Percentiles rank a stretch among this genome's conserved stretches.
These are phyloP conservation scores for Geum urbanum DNA, from an alignment of 306 rosid species.

Conservation along the genomic window DNA sequence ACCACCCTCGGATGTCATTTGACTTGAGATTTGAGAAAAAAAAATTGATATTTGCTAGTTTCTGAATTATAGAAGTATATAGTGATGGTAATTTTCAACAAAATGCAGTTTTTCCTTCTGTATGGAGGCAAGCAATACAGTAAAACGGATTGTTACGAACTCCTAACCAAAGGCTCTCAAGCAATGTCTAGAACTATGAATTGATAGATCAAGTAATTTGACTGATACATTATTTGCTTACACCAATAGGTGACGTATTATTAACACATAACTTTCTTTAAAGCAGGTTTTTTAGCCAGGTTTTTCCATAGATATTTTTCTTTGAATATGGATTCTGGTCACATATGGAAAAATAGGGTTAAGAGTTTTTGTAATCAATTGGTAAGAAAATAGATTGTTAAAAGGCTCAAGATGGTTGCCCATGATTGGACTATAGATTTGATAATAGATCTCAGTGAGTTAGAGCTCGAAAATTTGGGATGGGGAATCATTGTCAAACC, in stretches of 20 bases:
- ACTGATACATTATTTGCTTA: not conserved
- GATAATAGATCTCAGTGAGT: not conserved
- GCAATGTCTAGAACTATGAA: not conserved
- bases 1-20: not conserved
- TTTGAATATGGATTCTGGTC: not conserved
- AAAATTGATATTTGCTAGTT: not conserved
- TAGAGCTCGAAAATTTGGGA: no score
- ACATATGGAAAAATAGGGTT: not conserved
- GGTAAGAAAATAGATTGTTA: not conserved
- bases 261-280: no score
- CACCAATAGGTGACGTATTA: not conserved
- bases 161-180: not conserved
- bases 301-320: not conserved
- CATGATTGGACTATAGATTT: not conserved
- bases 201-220: not conserved
- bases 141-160: not conserved
- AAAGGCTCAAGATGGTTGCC: not conserved
- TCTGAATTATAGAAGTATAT: not conserved
- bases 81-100: not conserved
- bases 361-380: not conserved
- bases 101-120: no score
- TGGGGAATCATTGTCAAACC: no score
- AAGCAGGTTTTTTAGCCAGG: no score
- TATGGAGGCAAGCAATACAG: no score
- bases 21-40: not conserved